Evolutionary conservation across 2,329 filamentous ascomycete species (phyloP), one percentile per base, ranked within the genome.

Genomic region (Alternaria ventricosa): DNA sequence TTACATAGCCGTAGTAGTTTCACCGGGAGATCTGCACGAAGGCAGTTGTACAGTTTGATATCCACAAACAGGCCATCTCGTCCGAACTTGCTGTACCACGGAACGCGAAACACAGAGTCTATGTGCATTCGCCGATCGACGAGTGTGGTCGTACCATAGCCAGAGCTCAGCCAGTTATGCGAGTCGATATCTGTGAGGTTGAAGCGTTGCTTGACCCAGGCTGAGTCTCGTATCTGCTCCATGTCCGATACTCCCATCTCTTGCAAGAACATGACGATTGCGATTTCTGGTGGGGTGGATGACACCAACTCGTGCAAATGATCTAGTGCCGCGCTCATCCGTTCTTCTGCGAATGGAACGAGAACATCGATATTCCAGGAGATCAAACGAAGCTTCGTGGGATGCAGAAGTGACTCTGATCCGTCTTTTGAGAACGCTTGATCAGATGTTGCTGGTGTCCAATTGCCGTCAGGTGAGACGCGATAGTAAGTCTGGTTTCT

Each of bases 51-150:
- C 0, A 84, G 57, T 0, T 64, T 60, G 30, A 87, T 62, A 57
- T 89, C 87, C n/a, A 87, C 80, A 59, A 88, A 88, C 1, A 88
- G 73, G 3, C 79, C 86, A 68, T 89, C 87, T 6, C 87, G 80
- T 47, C 83, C 82, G 80, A 87, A 86, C 11, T 73, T 72, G 3
- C 85, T 85, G 20, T 78, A 69, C 50, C 79, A 80, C 57, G 86
- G 87, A 36, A 88, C 81, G 6, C 87, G 82, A 63, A 87, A 88
- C 22, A 83, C 81, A 0, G 74, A 69, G 0, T 74, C 64, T 56
- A 88, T 77, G 6, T 75, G 71, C 6, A 88, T 70, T 3, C 81
- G 76, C n/a, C 75, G 77, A 60, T 87, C 85, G 1, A 88, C 67
- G 11, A 89, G 79, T 1, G 82, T 87, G 7, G 79, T 82, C 0